Evolutionary conservation across 768 basidiomycete genomes (phyloP).

Genomic region (Piloderma croceum): DNA sequence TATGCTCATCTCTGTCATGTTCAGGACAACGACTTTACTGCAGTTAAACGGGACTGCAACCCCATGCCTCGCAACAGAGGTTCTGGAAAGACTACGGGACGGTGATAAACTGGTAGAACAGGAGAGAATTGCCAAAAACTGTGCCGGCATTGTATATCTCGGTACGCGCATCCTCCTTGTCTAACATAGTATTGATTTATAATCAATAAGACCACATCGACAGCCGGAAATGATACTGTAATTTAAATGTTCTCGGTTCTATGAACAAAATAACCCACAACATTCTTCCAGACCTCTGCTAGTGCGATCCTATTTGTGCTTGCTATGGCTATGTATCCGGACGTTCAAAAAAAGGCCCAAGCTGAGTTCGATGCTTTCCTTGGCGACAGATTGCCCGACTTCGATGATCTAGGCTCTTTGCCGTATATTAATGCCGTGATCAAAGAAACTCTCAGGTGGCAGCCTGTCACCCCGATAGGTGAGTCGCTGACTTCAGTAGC

Average conservation of each 20-base stretch:
- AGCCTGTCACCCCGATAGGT: conserved; percentile 8
- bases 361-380: conserved; percentile 22
- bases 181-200: not conserved
- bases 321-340: conserved; percentile 15
- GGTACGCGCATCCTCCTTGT: not conserved
- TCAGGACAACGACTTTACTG: conserved; percentile 4
- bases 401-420: conserved; percentile 14
- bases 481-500: not conserved
- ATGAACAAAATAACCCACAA: not conserved
- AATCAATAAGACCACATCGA: not conserved
- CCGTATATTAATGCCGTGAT: conserved; percentile 21
- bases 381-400: conserved; percentile 15
- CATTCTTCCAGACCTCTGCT: conserved; percentile 9
- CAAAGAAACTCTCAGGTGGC: conserved; percentile 19
- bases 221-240: conserved; percentile 6
- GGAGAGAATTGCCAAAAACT: not conserved
- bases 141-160: not conserved
- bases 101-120: conserved; percentile 3
- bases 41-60: conserved; percentile 2
- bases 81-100: conserved; percentile 1
- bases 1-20: conserved; percentile 7
- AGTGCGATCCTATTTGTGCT: conserved; percentile 12
- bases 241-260: not conserved
- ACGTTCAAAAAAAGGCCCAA: conserved; percentile 13
- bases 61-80: not conserved